Conservation (phyloP, 768 basidiomycete genomes). For the Suillus spraguei region DNA sequence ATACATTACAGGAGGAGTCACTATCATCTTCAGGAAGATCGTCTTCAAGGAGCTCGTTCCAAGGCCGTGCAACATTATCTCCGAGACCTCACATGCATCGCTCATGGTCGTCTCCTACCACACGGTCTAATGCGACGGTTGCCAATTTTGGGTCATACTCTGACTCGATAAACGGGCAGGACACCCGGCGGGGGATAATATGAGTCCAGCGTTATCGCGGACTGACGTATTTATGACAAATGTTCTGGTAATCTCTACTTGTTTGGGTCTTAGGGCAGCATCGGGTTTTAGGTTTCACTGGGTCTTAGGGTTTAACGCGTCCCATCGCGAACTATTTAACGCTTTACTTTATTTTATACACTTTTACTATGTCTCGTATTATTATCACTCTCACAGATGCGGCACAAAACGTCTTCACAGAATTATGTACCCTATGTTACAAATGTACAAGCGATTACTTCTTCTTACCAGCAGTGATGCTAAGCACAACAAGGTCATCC, state of each 20-base stretch:
- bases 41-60: constrained; percentile 21
- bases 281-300: not conserved
- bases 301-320: not conserved
- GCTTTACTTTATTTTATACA: constrained; percentile 2
- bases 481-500: constrained; percentile 81
- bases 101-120: constrained; percentile 20
- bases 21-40: constrained; percentile 18
- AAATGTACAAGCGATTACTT: constrained; percentile 41
- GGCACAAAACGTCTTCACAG: constrained; percentile 4
- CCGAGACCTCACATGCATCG: constrained; percentile 26
- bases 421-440: constrained; percentile 10
- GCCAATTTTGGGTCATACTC: too few relatives aligned
- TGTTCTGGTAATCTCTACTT: not conserved
- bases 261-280: not conserved
- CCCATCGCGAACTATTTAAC: not conserved
- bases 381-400: not conserved
- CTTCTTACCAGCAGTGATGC: constrained; percentile 76
- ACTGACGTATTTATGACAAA: not conserved
- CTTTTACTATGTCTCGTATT: not conserved
- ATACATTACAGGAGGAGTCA: constrained; percentile 16
- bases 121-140: too few relatives aligned
- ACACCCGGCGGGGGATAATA: not conserved
- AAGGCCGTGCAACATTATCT: constrained; percentile 14
- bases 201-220: not conserved
- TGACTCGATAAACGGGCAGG: not conserved